These are phyloP conservation scores for Gliomastix tumulicola DNA, from an alignment of 2,329 filamentous ascomycete genomes.

Conservation along the genomic window DNA sequence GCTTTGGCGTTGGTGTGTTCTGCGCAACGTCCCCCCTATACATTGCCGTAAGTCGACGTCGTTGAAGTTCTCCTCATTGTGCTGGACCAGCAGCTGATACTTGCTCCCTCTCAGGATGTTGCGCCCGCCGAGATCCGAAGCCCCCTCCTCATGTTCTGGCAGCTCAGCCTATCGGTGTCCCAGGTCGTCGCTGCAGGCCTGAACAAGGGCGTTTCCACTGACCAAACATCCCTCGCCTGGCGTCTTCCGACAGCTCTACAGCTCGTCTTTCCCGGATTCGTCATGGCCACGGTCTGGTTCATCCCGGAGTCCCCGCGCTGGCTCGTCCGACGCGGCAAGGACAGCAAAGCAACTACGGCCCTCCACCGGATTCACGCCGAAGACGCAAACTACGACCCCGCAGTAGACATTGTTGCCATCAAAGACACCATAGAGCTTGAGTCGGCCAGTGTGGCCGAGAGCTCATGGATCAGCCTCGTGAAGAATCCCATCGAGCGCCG, in stretches of 20 bases:
- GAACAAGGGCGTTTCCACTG: conserved; percentile 17
- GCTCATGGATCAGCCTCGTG: conserved; percentile 30
- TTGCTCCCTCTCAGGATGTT: conserved; percentile 10
- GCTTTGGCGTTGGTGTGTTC: conserved; percentile 24
- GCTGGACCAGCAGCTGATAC: neutral
- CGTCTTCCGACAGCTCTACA: conserved; percentile 23
- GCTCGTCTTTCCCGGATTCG: conserved; percentile 14
- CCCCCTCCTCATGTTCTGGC: conserved; percentile 29
- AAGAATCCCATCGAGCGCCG: conserved; percentile 35
- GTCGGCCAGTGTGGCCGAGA: conserved; percentile 16
- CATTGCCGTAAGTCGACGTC: conserved; percentile 23
- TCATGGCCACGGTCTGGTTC: conserved; percentile 12
- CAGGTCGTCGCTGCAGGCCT: conserved; percentile 26
- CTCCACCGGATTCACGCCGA: conserved; percentile 33
- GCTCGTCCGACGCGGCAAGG: conserved; percentile 26
- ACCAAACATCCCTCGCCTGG: conserved; percentile 19
- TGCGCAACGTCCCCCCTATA: conserved; percentile 28
- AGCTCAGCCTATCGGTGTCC: conserved; percentile 26
- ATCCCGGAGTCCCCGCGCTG: conserved; percentile 19
- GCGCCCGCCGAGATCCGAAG: conserved; percentile 21
- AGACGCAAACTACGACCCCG: conserved; percentile 26
- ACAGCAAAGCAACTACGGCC: conserved; percentile 28
- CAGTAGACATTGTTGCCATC: conserved; percentile 27
- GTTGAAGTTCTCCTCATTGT: neutral
- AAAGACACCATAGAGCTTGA: conserved; percentile 33